These are phyloP conservation scores for Sindora glabra DNA, from an alignment of 306 rosid genomes.

Conservation along the genomic window DNA sequence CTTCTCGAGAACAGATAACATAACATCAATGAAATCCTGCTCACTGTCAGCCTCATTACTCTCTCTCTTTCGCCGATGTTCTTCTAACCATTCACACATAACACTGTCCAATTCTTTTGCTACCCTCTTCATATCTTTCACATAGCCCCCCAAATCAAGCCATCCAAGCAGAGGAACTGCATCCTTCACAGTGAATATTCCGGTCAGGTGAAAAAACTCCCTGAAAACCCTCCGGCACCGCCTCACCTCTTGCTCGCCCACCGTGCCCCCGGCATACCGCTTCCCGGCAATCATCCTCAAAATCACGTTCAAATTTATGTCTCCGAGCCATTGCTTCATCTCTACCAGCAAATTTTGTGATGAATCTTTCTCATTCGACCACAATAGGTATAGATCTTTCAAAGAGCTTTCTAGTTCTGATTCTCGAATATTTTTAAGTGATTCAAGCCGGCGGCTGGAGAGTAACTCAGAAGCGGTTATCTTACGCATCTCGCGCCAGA, in stretches of 20 bases:
- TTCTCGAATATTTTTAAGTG: constrained; percentile 13
- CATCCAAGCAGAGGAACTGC: constrained; percentile 34
- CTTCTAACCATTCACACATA: constrained; percentile 8
- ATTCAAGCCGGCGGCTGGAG: constrained; percentile 31
- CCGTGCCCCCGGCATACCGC: constrained; percentile 18
- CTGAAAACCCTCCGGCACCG: constrained; percentile 1
- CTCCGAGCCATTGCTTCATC: constrained; percentile 36
- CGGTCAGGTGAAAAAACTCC: constrained; percentile 10
- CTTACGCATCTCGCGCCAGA: constrained; percentile 35
- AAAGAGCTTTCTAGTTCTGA: constrained; percentile 17
- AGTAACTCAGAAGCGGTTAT: constrained; percentile 23
- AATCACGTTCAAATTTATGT: constrained; percentile 25
- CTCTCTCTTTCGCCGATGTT: constrained; percentile 17
- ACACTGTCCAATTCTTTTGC: constrained; percentile 19
- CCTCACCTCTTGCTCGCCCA: neutral
- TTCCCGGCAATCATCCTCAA: constrained; percentile 26
- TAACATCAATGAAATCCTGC: constrained; percentile 37
- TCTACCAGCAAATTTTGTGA: constrained; percentile 5
- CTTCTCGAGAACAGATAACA: constrained; percentile 19
- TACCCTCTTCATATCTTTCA: constrained; percentile 31
- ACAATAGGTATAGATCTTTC: constrained; percentile 14
- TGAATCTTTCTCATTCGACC: constrained; percentile 1
- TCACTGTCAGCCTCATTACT: neutral
- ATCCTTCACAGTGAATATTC: constrained; percentile 26
- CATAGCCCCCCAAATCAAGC: constrained; percentile 31